phyloP scores from a whole-genome alignment of 1,139 yeast genomes.

The Taiozyma sp. region DNA sequence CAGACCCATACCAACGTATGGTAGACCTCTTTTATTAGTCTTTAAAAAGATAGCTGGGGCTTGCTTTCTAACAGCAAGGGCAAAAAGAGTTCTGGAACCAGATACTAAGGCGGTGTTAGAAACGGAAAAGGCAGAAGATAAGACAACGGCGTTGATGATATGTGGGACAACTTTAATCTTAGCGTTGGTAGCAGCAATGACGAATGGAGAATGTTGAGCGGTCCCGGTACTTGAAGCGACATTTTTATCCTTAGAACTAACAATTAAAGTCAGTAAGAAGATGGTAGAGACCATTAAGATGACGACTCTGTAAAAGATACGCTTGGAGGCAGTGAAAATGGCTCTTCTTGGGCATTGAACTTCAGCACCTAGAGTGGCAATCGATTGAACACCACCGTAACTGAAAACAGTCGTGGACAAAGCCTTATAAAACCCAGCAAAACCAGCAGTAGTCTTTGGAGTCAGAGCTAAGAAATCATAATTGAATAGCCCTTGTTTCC shows the following conservation, averaged over 20 bases:
- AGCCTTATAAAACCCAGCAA: constrained; percentile 40
- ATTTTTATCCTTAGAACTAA: constrained; percentile 37
- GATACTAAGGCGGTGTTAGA: constrained; percentile 41
- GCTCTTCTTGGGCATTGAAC: constrained; percentile 44
- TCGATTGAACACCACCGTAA: constrained; percentile 43
- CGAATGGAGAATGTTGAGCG: constrained; percentile 50
- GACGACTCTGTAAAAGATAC: constrained; percentile 42
- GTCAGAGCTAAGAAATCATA: constrained; percentile 35
- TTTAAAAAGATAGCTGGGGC: constrained; percentile 44
- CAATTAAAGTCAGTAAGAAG: constrained; percentile 42
- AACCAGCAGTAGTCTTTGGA: constrained; percentile 46
- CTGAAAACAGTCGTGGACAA: constrained; percentile 35
- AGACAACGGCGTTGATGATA: constrained; percentile 45
- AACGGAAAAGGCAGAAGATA: constrained; percentile 50
- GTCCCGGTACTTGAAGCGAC: constrained; percentile 40
- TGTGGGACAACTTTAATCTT: constrained; percentile 46
- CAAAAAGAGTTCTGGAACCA: constrained; percentile 40
- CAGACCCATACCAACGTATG: constrained; percentile 35
- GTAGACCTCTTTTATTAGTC: constrained; percentile 41
- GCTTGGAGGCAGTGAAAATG: constrained; percentile 42
- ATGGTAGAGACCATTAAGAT: constrained; percentile 40
- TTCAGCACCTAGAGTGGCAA: constrained; percentile 46
- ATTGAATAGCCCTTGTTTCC: constrained; percentile 52
- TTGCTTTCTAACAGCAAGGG: constrained; percentile 42
- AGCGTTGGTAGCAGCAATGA: constrained; percentile 44